Base-by-base conservation (phyloP, 202 grass and related monocot species). In the Digitaria exilis region DNA sequence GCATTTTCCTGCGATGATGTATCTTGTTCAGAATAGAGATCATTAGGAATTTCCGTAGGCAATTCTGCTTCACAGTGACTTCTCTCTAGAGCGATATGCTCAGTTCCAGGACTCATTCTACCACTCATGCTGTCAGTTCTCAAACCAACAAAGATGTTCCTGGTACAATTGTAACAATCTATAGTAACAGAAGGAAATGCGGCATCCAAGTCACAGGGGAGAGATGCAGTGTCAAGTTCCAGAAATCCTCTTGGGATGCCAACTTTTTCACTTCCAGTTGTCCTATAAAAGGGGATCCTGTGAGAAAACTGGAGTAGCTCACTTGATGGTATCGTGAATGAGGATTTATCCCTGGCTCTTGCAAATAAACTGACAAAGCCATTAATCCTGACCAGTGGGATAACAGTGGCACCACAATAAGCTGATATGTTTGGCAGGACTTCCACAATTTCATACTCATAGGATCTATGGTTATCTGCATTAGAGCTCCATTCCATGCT, bases 291-390 rank as follows among this genome's bases (percentile, higher is more conserved):
- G 19, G 85, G 87, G 32, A 97, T 72, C 68, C 32, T 87, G 70
- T 97, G 91, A 73, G 94, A 97, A 90, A 94, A 97, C 43, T 74
- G 74, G 75, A 92, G 81, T 46, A 92, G 74, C 75, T 92, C 91
- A 83, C 72, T 89, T 18, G 68, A 46, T 45, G 84, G 80, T 78
- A 97, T 75, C 30, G 83, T 72, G 22, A 72, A 84, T 70, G 76
- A 8, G 3, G 44, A 63, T 78, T 78, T 84, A n/a, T 91, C 86
- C 62, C 74, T n/a, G n/a, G n/a, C n/a, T n/a, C n/a, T n/a, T n/a
- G n/a, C n/a, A n/a, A n/a, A n/a, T n/a, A n/a, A n/a, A n/a, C n/a
- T n/a, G n/a, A n/a, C n/a, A n/a, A n/a, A n/a, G n/a, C n/a, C n/a
- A n/a, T n/a, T n/a, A n/a, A n/a, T n/a, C n/a, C n/a, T n/a, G n/a